Percentiles rank a stretch among this genome's conserved stretches.
Evolutionary conservation across 805 yeast species (phyloP).

Genomic region (Barnettozyma sp.): DNA sequence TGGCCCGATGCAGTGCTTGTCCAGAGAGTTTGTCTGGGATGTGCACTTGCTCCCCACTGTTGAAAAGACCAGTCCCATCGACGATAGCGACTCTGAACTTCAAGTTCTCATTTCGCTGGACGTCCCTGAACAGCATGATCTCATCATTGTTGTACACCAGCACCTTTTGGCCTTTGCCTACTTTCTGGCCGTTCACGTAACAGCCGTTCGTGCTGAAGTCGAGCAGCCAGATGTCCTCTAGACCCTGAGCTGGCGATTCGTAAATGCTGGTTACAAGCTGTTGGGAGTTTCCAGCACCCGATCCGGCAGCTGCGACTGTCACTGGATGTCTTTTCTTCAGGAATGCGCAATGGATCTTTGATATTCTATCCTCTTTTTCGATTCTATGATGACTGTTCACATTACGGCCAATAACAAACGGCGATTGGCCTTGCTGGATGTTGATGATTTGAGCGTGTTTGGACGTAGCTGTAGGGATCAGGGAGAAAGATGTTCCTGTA

Average conservation of each 20-base stretch:
- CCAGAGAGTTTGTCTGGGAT: conserved; percentile 1
- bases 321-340: conserved; percentile 57
- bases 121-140: conserved; percentile 61
- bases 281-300: too few relatives aligned
- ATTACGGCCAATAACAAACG: conserved; percentile 69
- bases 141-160: conserved; percentile 59
- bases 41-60: conserved; percentile 33
- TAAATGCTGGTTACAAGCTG: too few relatives aligned
- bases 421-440: conserved; percentile 61
- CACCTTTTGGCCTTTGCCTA: conserved; percentile 58
- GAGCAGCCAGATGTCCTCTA: conserved; percentile 72
- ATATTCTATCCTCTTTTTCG: conserved; percentile 63
- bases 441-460: conserved; percentile 39
- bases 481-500: conserved; percentile 54
- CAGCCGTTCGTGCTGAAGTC: conserved; percentile 81
- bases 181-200: conserved; percentile 49
- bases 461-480: conserved; percentile 46
- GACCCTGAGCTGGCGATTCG: conserved; percentile 67
- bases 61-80: conserved; percentile 60
- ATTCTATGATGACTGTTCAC: conserved; percentile 54
- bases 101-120: conserved; percentile 41
- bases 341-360: conserved; percentile 77
- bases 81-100: conserved; percentile 46
- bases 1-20: too few relatives aligned
- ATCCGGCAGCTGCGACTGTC: too few relatives aligned